phyloP scores from a whole-genome alignment of 768 basidiomycete species.

The Pluteus cervinus region DNA sequence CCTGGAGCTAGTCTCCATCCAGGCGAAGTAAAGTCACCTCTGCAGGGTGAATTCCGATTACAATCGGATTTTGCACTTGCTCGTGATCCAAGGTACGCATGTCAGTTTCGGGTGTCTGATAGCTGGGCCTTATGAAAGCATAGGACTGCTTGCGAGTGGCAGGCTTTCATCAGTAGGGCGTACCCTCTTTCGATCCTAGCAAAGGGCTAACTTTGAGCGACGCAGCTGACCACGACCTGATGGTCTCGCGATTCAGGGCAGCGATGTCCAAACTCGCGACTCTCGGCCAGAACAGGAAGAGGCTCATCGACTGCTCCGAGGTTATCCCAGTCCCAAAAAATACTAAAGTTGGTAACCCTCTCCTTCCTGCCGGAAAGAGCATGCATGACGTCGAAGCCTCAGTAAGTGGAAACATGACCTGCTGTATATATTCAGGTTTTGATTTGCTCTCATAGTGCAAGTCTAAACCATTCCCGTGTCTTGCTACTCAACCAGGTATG shows the following conservation, averaged over 20 bases:
- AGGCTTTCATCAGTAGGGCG: slow-evolving; percentile 22
- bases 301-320: slow-evolving; percentile 29
- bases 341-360: slow-evolving; percentile 11
- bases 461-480: no score
- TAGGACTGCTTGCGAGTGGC: slow-evolving; percentile 34
- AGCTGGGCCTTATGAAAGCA: no score
- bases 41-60: no score
- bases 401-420: no score
- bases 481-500: no score
- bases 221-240: slow-evolving; percentile 14
- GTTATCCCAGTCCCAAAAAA: slow-evolving; percentile 21
- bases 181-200: not conserved
- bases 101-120: no score
- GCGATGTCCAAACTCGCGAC: slow-evolving; percentile 27
- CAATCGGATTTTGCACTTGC: slow-evolving; percentile 8
- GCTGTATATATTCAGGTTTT: no score
- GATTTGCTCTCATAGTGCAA: no score
- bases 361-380: slow-evolving; percentile 17
- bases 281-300: slow-evolving; percentile 18
- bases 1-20: no score
- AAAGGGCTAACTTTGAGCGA: not conserved
- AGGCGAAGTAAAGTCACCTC: no score
- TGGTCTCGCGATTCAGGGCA: slow-evolving; percentile 17
- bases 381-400: slow-evolving; percentile 19
- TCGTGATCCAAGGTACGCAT: slow-evolving; percentile 8